Conservation (phyloP, 768 basidiomycete genomes). For the Lentinula sp. region DNA sequence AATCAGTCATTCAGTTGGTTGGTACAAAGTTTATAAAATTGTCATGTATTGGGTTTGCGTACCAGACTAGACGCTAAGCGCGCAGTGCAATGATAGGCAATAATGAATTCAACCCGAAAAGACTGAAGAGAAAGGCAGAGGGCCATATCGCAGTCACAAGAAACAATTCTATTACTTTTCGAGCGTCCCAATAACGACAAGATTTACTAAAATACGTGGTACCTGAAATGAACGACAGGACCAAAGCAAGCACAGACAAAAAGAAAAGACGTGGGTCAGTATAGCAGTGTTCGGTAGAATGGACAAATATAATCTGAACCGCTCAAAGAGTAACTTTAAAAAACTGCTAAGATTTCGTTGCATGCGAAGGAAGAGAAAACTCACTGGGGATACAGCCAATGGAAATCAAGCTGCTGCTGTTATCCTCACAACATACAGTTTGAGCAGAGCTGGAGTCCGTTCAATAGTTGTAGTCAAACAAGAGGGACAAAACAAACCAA, state of each 20-base stretch:
- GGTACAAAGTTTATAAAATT: too few relatives aligned
- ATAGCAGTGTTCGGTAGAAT: background rate
- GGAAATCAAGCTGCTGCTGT: constrained; percentile 34
- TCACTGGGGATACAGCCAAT: constrained; percentile 18
- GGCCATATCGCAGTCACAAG: too few relatives aligned
- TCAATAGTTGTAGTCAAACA: background rate
- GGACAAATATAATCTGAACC: background rate
- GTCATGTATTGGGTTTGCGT: too few relatives aligned
- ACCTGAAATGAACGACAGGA: background rate
- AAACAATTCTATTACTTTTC: background rate
- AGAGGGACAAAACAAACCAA: background rate
- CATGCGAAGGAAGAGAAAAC: background rate
- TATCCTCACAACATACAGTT: constrained; percentile 41
- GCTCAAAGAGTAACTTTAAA: background rate
- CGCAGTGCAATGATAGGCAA: too few relatives aligned
- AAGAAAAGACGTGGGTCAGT: background rate
- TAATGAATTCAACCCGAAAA: too few relatives aligned
- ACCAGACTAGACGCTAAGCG: too few relatives aligned
- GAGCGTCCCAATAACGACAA: background rate
- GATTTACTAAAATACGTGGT: background rate
- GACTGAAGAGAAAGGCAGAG: too few relatives aligned
- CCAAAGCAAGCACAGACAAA: background rate
- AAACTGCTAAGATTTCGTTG: background rate
- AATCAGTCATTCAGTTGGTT: too few relatives aligned
- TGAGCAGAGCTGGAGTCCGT: constrained; percentile 23